These are phyloP conservation scores for Oidiodendron maius DNA, from an alignment of 495 filamentous ascomycete genomes.

Conservation along the genomic window DNA sequence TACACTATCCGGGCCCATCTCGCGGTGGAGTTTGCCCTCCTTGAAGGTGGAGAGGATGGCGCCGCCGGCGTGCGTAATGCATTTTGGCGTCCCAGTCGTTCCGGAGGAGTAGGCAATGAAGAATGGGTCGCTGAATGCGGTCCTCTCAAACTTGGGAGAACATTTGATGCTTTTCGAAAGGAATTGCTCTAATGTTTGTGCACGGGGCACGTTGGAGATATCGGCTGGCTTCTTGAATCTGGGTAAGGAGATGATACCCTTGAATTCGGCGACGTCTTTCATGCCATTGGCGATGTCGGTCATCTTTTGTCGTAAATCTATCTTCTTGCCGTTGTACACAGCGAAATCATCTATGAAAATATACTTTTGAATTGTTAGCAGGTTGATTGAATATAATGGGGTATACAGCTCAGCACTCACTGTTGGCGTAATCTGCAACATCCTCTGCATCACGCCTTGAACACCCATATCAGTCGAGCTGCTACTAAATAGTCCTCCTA, in stretches of 20 bases:
- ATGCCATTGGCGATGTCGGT: conserved; percentile 57
- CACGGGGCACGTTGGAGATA: conserved; percentile 45
- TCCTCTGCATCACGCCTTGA: conserved; percentile 67
- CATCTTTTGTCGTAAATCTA: conserved; percentile 70
- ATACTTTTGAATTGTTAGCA: too few species aligned
- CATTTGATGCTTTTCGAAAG: conserved; percentile 35
- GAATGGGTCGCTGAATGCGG: conserved; percentile 64
- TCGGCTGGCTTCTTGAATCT: conserved; percentile 57
- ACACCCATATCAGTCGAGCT: conserved; percentile 76
- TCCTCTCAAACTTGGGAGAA: conserved; percentile 48
- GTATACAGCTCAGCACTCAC: conserved; percentile 25
- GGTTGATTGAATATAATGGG: too few species aligned
- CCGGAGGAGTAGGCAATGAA: conserved; percentile 67
- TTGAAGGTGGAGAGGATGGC: conserved; percentile 52
- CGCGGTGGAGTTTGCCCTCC: conserved; percentile 56
- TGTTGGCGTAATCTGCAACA: conserved; percentile 61
- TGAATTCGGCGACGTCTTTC: conserved; percentile 49
- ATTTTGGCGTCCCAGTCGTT: conserved; percentile 70
- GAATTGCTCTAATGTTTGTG: conserved; percentile 48
- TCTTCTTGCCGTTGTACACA: conserved; percentile 70
- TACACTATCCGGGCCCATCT: conserved; percentile 39
- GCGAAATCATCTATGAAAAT: conserved; percentile 75
- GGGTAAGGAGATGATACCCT: conserved; percentile 58
- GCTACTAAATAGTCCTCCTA: conserved; percentile 67
- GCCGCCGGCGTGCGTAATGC: conserved; percentile 68